Evolutionary conservation across 2,329 filamentous ascomycete genomes (phyloP).

Genomic region (Calonectria pseudoreteaudii): DNA sequence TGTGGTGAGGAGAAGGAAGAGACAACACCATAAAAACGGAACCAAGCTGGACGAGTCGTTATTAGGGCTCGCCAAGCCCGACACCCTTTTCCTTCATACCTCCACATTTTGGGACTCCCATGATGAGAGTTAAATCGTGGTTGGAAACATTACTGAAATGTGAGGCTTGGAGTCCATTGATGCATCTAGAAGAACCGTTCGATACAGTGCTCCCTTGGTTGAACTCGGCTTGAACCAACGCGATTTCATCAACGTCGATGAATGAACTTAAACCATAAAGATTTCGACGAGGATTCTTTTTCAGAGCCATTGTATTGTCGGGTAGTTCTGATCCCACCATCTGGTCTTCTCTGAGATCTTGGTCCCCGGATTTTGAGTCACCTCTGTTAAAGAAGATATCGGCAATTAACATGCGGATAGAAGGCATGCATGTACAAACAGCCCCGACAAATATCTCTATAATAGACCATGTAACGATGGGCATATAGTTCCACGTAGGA

Average conservation of each 20-base stretch:
- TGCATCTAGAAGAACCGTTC: too few relatives aligned
- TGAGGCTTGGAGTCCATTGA: too few relatives aligned
- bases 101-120: too few relatives aligned
- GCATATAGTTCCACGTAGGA: background rate
- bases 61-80: too few relatives aligned
- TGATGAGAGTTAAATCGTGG: too few relatives aligned
- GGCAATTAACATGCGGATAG: background rate
- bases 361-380: background rate
- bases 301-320: background rate
- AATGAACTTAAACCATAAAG: background rate
- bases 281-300: background rate
- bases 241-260: background rate
- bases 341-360: background rate
- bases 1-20: too few relatives aligned
- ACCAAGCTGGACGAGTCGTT: too few relatives aligned
- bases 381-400: background rate
- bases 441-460: background rate
- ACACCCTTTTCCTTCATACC: too few relatives aligned
- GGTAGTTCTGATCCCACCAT: background rate
- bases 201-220: background rate
- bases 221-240: background rate
- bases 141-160: too few relatives aligned
- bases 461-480: background rate
- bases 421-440: background rate
- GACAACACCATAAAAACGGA: too few relatives aligned